These are phyloP conservation scores for Euclidium syriacum DNA, from an alignment of 345 rosid species.

Conservation along the genomic window DNA sequence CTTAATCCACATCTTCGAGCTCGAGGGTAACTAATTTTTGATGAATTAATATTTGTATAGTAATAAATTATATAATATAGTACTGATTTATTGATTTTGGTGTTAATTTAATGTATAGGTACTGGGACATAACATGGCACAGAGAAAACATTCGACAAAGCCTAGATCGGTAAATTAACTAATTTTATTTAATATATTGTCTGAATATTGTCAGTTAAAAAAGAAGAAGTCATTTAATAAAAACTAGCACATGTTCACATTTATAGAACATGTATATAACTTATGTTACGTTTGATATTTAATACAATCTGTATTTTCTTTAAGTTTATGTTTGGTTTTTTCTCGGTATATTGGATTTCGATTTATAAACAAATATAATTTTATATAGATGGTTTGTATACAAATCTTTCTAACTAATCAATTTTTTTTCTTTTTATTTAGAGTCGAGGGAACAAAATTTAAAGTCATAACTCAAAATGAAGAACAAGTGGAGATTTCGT, in stretches of 20 bases:
- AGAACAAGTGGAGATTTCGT: conserved; percentile 62
- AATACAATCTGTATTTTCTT: no score
- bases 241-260: conserved; percentile 7
- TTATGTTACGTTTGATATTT: background rate
- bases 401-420: background rate
- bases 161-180: conserved; percentile 22
- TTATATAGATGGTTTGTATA: background rate
- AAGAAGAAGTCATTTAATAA: background rate
- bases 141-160: conserved; percentile 3
- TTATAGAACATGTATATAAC: background rate
- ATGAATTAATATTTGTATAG: background rate
- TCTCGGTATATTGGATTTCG: no score
- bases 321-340: no score
- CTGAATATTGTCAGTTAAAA: conserved; percentile 1
- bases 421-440: conserved; percentile 8
- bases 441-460: conserved; percentile 44
- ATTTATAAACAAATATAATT: no score
- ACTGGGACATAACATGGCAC: conserved; percentile 32
- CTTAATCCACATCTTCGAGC: conserved; percentile 35
- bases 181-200: background rate
- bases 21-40: conserved; percentile 20
- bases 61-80: background rate
- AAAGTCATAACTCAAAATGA: conserved; percentile 40
- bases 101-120: conserved; percentile 11
- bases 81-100: background rate